phyloP scores from a whole-genome alignment of 768 basidiomycete genomes.

The Botryobasidium botryosum region DNA sequence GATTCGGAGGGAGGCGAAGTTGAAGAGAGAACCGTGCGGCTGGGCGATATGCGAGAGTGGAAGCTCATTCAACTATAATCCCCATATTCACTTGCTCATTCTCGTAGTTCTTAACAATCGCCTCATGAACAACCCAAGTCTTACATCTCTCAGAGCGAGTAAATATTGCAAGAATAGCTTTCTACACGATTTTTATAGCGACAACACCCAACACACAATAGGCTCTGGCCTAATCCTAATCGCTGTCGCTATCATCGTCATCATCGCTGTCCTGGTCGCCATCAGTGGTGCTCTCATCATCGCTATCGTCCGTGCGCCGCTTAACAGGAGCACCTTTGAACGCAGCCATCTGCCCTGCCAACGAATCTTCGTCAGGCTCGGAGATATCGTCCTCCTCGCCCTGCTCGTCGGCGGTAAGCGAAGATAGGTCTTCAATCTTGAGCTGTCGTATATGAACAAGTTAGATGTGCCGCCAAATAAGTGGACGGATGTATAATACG shows the following conservation, averaged over 20 bases:
- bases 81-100: too few species aligned
- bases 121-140: neutral
- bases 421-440: constrained; percentile 60
- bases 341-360: constrained; percentile 95
- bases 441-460: constrained; percentile 32
- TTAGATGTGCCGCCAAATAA: constrained; percentile 10
- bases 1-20: too few species aligned
- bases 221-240: too few species aligned
- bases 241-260: constrained; percentile 29
- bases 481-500: constrained; percentile 17
- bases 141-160: neutral
- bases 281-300: constrained; percentile 35
- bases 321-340: constrained; percentile 85
- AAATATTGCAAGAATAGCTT: neutral
- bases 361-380: constrained; percentile 89
- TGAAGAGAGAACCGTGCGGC: too few species aligned
- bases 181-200: neutral
- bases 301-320: constrained; percentile 35
- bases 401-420: constrained; percentile 37
- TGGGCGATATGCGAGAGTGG: too few species aligned
- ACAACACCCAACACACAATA: neutral
- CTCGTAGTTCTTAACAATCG: constrained; percentile 1
- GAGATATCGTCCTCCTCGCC: constrained; percentile 84
- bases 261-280: constrained; percentile 32
- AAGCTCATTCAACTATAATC: too few species aligned